Evolutionary conservation across 106 monocot genomes (phyloP).

Genomic region (Acanthochlamys bracteata): DNA sequence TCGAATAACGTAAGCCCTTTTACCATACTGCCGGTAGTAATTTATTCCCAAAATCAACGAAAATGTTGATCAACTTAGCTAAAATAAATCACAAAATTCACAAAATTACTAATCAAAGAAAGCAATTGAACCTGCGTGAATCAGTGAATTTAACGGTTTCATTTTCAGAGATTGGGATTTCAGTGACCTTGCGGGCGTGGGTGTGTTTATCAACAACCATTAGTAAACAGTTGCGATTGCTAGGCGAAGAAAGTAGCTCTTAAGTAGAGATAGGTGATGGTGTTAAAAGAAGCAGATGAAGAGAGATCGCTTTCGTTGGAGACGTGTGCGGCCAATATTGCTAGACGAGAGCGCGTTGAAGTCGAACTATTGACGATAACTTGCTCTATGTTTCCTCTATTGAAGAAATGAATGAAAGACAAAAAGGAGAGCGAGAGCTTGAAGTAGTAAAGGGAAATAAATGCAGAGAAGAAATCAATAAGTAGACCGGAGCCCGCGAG

Average conservation of each 20-base stretch:
- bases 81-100: neutral
- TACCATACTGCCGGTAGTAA: slow-evolving; percentile 60
- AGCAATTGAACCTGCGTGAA: slow-evolving; percentile 55
- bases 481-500: too few relatives aligned
- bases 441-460: too few relatives aligned
- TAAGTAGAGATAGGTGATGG: slow-evolving; percentile 43
- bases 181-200: slow-evolving; percentile 55
- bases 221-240: slow-evolving; percentile 37
- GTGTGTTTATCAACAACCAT: slow-evolving; percentile 54
- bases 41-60: slow-evolving; percentile 26
- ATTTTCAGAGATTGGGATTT: slow-evolving; percentile 55
- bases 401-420: neutral
- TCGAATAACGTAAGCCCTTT: slow-evolving; percentile 91
- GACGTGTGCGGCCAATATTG: slow-evolving; percentile 65
- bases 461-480: too few relatives aligned
- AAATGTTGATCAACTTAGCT: neutral
- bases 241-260: slow-evolving; percentile 6
- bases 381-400: slow-evolving; percentile 12
- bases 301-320: neutral
- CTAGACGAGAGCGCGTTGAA: slow-evolving; percentile 46
- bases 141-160: slow-evolving; percentile 82
- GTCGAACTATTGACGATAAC: slow-evolving; percentile 9
- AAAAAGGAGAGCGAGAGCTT: neutral
- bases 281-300: slow-evolving; percentile 14
- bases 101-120: neutral